Evolutionary conservation across 192 early-diverging fungal species (phyloP), one percentile per base, ranked within the genome.

Genomic region (Gonapodya sp.): DNA sequence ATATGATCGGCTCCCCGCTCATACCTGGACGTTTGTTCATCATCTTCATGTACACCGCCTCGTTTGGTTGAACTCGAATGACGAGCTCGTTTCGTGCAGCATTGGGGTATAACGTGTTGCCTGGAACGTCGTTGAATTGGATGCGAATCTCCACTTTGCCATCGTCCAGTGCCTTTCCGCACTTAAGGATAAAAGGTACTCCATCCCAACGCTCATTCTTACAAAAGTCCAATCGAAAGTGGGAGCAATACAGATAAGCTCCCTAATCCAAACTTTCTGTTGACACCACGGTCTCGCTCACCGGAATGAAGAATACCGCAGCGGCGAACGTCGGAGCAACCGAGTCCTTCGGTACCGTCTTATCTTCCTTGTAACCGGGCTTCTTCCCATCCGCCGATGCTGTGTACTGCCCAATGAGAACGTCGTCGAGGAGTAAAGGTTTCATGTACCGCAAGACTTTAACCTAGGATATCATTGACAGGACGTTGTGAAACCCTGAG

Each of bases 121-220:
- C 95, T 2, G 94, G 85, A 75, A 96, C 94, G 84, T 97, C 92
- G 79, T 93, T 93, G 91, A 99, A 99, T 85, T 99, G 97, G 80
- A 99, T 92, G 83, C 97, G 95, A 82, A 99, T 90, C 81, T 96
- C 94, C 73, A 94, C 93, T 87, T 99, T 99, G 84, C 92, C 91
- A 83, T 95, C 93, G 84, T 97, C 90, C 77, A 99, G 87, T 2
- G 75, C 75, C 34, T 77, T 77, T 16, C 75, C 75, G 31, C 75
- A 77, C 31, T 77, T 77, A 33, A 77, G 30, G 31, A 77, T 77
- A 33, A 77, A 77, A 31, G 75, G 75, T 2, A 77, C 75, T 14
- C 75, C 75, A 24, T 64, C 46, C 46, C 46, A 64, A 24, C 46
- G 46, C 46, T 64, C 46, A 24, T 64, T 64, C 46, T 64, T 8